Evolutionary conservation across 1,284 basidiomycete species (phyloP).

Genomic region (Ustilago loliicola): DNA sequence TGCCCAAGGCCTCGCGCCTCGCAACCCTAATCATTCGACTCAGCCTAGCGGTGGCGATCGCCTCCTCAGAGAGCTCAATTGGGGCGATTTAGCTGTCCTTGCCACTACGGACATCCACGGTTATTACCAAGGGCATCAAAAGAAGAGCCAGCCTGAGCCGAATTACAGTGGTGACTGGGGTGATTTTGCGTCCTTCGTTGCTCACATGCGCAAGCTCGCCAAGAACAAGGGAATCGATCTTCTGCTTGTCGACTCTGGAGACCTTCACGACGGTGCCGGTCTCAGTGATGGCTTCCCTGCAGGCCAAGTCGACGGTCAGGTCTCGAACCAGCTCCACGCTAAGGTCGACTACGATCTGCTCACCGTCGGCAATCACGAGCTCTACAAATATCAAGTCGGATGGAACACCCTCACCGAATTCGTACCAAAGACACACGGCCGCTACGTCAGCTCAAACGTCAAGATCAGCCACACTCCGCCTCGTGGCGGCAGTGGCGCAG

Average conservation of each 20-base stretch:
- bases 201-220: constrained; percentile 62
- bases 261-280: constrained; percentile 66
- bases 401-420: constrained; percentile 85
- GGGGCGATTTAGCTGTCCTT: constrained; percentile 83
- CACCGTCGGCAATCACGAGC: constrained; percentile 88
- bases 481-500: constrained; percentile 15
- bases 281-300: constrained; percentile 62
- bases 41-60: constrained; percentile 21
- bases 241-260: constrained; percentile 66
- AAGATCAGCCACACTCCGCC: constrained; percentile 52
- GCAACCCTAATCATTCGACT: constrained; percentile 13
- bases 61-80: constrained; percentile 74
- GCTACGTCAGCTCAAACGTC: constrained; percentile 59
- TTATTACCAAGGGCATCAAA: constrained; percentile 65
- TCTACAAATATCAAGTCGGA: constrained; percentile 82
- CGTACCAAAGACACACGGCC: constrained; percentile 73
- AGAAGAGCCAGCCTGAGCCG: constrained; percentile 66
- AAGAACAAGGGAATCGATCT: constrained; percentile 62
- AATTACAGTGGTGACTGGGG: constrained; percentile 68
- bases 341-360: constrained; percentile 84
- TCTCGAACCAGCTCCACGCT: constrained; percentile 73
- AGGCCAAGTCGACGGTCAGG: constrained; percentile 55
- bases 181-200: constrained; percentile 67
- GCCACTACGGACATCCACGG: constrained; percentile 86
- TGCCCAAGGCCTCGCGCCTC: constrained; percentile 38